Conservation (phyloP, 2,329 filamentous ascomycete species). For the Talaromyces sp. region DNA sequence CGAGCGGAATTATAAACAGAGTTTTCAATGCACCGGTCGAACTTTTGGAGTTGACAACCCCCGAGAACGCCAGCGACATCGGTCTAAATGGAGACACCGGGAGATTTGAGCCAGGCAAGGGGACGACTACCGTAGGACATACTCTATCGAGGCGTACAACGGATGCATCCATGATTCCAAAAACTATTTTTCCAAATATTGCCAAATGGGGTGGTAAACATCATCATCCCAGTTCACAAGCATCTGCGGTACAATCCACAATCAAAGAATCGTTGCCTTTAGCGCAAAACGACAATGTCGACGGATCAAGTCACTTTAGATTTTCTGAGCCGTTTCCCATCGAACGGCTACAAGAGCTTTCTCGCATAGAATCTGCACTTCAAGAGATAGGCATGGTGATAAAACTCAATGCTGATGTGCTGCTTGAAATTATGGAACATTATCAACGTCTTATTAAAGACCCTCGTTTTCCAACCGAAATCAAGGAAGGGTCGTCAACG, state of each 20-base stretch:
- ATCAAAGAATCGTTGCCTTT: not conserved
- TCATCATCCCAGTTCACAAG: not conserved
- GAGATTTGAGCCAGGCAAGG: not conserved
- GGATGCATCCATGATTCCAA: not conserved
- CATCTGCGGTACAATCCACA: not conserved
- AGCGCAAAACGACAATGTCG: not conserved
- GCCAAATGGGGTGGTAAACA: not conserved
- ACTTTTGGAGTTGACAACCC: not conserved
- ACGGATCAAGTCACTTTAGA: not conserved
- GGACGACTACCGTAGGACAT: not conserved
- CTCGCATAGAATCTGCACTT: slow-evolving; percentile 7
- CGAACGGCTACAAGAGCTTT: slow-evolving; percentile 4
- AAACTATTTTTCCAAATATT: not conserved
- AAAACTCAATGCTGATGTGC: slow-evolving; percentile 5
- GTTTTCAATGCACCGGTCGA: not conserved
- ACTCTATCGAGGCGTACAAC: not conserved
- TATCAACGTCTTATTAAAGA: not conserved
- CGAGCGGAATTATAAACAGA: not conserved
- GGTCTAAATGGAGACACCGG: not conserved
- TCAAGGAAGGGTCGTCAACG: not conserved
- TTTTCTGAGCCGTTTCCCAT: slow-evolving; percentile 3
- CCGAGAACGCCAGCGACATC: not conserved
- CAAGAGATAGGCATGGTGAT: not conserved
- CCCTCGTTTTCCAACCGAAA: not conserved
- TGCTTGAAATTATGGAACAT: slow-evolving; percentile 7